Percentiles rank a stretch among this genome's conserved stretches.
Conservation (phyloP, 2,329 filamentous ascomycete genomes). For the Didymella lethalis region DNA sequence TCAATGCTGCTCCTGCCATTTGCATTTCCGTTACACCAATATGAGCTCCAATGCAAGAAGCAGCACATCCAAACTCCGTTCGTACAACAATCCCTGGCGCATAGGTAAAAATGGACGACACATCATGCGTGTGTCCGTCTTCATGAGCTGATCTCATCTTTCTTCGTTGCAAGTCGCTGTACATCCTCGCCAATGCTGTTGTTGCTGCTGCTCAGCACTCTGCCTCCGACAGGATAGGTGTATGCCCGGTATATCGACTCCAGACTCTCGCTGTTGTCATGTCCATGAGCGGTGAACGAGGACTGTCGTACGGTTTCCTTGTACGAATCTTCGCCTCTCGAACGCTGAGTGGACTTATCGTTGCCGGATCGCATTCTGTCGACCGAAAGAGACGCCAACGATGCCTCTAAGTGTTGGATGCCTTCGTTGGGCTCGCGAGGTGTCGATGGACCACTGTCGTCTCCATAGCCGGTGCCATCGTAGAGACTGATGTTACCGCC, state of each 20-base stretch:
- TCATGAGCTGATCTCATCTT: slow-evolving; percentile 3
- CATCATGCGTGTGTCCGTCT: neutral
- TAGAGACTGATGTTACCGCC: slow-evolving; percentile 31
- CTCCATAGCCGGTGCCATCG: slow-evolving; percentile 39
- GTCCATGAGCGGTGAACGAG: neutral
- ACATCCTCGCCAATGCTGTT: neutral
- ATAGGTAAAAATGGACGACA: slow-evolving; percentile 12
- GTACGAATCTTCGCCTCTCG: neutral
- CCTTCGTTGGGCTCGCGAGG: slow-evolving; percentile 12
- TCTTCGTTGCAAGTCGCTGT: neutral
- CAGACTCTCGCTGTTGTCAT: neutral
- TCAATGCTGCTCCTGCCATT: neutral
- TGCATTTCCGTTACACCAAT: slow-evolving; percentile 9
- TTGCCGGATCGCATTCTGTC: neutral
- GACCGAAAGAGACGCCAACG: neutral
- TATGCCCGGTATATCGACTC: slow-evolving; percentile 13
- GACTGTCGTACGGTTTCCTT: neutral
- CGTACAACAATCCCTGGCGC: neutral
- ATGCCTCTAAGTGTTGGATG: neutral
- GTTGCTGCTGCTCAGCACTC: slow-evolving; percentile 1
- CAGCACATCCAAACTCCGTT: neutral
- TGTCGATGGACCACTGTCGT: slow-evolving; percentile 13
- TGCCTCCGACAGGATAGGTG: neutral
- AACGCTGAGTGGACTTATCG: neutral
- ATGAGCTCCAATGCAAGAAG: neutral